Conservation (phyloP, 345 rosid genomes). For the Salix brachista region DNA sequence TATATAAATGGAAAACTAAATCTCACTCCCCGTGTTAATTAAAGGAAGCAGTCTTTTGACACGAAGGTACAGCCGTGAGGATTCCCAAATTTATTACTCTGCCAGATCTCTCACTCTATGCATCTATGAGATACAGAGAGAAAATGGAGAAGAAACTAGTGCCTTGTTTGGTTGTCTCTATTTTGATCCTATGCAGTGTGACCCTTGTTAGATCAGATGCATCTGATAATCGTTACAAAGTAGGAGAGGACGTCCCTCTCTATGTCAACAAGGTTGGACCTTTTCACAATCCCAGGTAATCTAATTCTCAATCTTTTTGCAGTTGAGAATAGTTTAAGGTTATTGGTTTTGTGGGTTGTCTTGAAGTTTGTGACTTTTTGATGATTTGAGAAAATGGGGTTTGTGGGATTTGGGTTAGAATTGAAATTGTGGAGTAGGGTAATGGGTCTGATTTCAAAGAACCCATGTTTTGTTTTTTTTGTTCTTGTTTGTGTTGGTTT, state of each 20-base stretch:
- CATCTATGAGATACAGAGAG: neutral
- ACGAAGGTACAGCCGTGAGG: neutral
- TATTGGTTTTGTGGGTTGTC: neutral
- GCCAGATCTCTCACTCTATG: neutral
- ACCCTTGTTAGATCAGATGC: slow-evolving; percentile 25
- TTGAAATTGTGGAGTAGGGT: neutral
- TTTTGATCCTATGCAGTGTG: neutral
- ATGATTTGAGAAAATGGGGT: neutral
- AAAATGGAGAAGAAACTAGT: neutral
- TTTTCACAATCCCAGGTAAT: slow-evolving; percentile 39
- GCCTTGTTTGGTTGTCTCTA: neutral
- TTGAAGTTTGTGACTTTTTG: neutral
- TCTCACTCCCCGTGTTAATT: neutral
- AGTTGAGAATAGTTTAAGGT: neutral
- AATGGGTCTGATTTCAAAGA: neutral
- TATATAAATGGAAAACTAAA: no score
- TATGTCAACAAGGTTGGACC: slow-evolving; percentile 42
- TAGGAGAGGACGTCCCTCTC: slow-evolving; percentile 31
- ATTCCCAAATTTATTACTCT: neutral
- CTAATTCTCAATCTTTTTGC: neutral
- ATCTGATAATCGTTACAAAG: slow-evolving; percentile 35
- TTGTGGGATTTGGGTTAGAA: neutral
- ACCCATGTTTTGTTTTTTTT: neutral
- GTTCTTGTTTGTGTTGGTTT: neutral
- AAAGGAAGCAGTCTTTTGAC: neutral